phyloP scores from a whole-genome alignment of 345 rosid genomes.

The Excoecaria agallocha region DNA sequence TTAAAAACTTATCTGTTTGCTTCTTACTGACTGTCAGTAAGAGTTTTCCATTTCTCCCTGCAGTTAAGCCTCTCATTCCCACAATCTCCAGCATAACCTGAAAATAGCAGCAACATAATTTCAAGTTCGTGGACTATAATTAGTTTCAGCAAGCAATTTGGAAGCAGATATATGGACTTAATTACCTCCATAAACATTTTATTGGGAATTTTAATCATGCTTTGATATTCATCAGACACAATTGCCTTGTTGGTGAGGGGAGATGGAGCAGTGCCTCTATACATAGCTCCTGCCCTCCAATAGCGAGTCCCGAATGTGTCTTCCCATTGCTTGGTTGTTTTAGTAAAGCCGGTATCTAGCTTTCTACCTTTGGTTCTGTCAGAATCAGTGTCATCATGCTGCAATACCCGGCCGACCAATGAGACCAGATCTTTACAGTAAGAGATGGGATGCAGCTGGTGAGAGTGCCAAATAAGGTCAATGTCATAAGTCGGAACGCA shows the following conservation, averaged over 20 bases:
- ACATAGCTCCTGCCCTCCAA: constrained; percentile 16
- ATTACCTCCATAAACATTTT: constrained; percentile 22
- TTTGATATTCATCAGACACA: constrained; percentile 1
- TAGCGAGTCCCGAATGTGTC: constrained; percentile 8
- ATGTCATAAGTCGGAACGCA: constrained; percentile 37
- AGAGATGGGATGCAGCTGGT: constrained; percentile 21
- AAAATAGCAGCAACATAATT: neutral
- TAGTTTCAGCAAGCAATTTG: neutral
- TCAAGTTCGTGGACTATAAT: neutral
- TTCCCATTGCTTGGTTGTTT: constrained; percentile 1
- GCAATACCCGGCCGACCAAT: constrained; percentile 5
- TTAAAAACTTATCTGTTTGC: constrained; percentile 16
- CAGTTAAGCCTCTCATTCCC: constrained; percentile 14
- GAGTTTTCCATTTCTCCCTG: constrained; percentile 3
- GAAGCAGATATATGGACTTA: neutral
- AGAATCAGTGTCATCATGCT: constrained; percentile 13
- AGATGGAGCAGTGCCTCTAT: constrained; percentile 14
- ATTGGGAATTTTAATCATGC: constrained; percentile 1
- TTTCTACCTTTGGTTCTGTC: constrained; percentile 2
- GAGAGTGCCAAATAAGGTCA: constrained; percentile 36
- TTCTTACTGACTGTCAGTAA: constrained; percentile 23
- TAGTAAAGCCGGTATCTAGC: constrained; percentile 3
- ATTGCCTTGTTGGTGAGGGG: constrained; percentile 2
- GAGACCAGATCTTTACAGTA: constrained; percentile 25
- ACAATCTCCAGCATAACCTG: constrained; percentile 25